A percentile compares a stretch with the other conserved stretches of the same genome.
Conservation (phyloP, 2,329 filamentous ascomycete species). For the Byssoonygena ceratinophila region DNA sequence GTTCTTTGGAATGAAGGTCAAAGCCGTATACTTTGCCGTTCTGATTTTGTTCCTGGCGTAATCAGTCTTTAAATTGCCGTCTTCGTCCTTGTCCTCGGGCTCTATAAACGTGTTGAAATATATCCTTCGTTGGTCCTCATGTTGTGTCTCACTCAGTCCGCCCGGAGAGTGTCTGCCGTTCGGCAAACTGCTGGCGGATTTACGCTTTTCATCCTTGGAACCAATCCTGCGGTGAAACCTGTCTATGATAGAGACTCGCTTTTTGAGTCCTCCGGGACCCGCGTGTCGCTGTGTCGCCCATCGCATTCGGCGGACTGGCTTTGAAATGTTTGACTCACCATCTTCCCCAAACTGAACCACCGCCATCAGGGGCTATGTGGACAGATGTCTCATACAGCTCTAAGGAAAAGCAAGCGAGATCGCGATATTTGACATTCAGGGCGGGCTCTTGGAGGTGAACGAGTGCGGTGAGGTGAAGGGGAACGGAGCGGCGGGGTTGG, state of each 20-base stretch:
- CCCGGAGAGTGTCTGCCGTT: constrained; percentile 16
- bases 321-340: constrained; percentile 40
- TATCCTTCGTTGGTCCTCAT: constrained; percentile 45
- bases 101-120: constrained; percentile 85
- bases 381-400: constrained; percentile 14
- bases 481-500: neutral
- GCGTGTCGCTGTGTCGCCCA: constrained; percentile 91
- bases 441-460: neutral
- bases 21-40: constrained; percentile 90
- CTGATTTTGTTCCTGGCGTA: constrained; percentile 93
- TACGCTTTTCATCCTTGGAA: constrained; percentile 59
- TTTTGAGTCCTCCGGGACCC: constrained; percentile 62
- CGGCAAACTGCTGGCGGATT: constrained; percentile 35
- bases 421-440: constrained; percentile 12
- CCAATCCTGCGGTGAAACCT: constrained; percentile 55
- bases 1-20: constrained; percentile 95
- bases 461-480: neutral
- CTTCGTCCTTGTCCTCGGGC: constrained; percentile 61
- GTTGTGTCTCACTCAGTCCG: constrained; percentile 7
- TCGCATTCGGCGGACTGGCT: constrained; percentile 66
- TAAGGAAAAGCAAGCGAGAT: constrained; percentile 3
- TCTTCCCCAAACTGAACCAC: constrained; percentile 28
- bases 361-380: constrained; percentile 26
- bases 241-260: constrained; percentile 72
- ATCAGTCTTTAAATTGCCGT: constrained; percentile 58